Conservation (phyloP, 2,329 filamentous ascomycete species). For the Graphiopsis chlorocephala region DNA sequence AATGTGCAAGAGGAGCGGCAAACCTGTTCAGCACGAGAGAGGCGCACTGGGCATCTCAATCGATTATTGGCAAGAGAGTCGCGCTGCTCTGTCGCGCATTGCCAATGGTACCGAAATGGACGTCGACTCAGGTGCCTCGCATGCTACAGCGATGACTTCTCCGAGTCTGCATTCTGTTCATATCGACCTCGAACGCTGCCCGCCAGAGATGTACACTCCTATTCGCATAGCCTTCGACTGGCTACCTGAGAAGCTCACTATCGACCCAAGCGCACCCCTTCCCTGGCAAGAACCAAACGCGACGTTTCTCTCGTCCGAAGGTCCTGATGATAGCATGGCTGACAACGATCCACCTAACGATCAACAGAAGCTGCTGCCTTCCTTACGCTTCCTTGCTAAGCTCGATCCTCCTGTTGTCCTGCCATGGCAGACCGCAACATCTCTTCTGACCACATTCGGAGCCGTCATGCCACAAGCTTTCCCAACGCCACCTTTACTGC, state of each 20-base stretch:
- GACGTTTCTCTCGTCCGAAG: constrained; percentile 48
- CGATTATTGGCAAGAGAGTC: constrained; percentile 64
- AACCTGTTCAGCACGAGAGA: constrained; percentile 67
- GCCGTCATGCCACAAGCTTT: constrained; percentile 50
- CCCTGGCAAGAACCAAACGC: constrained; percentile 69
- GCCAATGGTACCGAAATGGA: constrained; percentile 38
- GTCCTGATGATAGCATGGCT: constrained; percentile 41
- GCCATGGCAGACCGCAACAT: constrained; percentile 61
- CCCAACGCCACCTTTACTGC: constrained; percentile 4
- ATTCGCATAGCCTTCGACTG: constrained; percentile 71
- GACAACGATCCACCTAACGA: constrained; percentile 49
- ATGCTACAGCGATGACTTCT: background rate
- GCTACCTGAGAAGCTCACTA: constrained; percentile 68
- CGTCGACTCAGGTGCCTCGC: constrained; percentile 23
- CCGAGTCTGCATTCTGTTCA: constrained; percentile 43
- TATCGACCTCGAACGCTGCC: constrained; percentile 59
- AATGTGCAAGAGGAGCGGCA: constrained; percentile 68
- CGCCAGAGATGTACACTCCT: constrained; percentile 52
- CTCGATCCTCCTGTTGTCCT: constrained; percentile 73
- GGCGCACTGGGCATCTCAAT: constrained; percentile 66
- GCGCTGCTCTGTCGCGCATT: constrained; percentile 28
- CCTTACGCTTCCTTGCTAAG: constrained; percentile 70
- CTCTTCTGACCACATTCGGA: constrained; percentile 59
- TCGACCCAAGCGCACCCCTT: constrained; percentile 57
- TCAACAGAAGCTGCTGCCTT: constrained; percentile 55